Base-by-base conservation (phyloP, 768 basidiomycete genomes). In the Hortiboletus campestris region DNA sequence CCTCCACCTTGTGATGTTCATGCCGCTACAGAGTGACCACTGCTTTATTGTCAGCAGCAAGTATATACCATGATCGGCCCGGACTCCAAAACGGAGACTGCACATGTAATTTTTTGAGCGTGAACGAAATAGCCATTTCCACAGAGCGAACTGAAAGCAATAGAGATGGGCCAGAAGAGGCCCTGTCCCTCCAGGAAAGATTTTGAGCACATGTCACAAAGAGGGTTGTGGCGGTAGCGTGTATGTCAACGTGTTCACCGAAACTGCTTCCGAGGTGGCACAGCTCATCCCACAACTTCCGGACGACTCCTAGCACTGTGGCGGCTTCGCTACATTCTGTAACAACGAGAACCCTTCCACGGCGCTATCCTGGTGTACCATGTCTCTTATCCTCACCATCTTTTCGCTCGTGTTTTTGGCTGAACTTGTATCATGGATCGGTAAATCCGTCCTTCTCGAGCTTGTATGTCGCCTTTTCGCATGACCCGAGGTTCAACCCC, bases 361-460 rank as follows among this genome's bases (percentile, higher is more conserved):
- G 11, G 29, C 56, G 19, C 50, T 32, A 19, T 41, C 20, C 51
- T 20, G 53, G 53, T 55, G 43, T 56, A 62, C 52, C 57, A 92
- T 93, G 90, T 82, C 89, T 58, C 82, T 95, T 53, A 84, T 94
- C 40, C 64, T 94, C 52, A 82, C 89, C 25, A 89, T 96, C 57
- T 92, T 98, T 67, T 70, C 80, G 17, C 80, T 94, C 50, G 91
- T 91, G 32, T 85, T 96, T 64, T 59, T 91, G 50, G 89, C 90
- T 3, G 88, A 95, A 69, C 78, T 93, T 63, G 81, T 96, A 57
- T 82, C 86, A 46, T 95, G 93, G 94, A 81, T 96, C 49, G 94
- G 94, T 43, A 82, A 93, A 68, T 81, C 87, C 19, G 91, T 93
- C 22, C 78, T 98, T 20, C 78, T 89, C 53, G 89, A 93, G 49